Percentiles rank a stretch among this genome's conserved stretches.
Conservation (phyloP, 139 green algal genomes). For the Dunaliella primolecta region DNA sequence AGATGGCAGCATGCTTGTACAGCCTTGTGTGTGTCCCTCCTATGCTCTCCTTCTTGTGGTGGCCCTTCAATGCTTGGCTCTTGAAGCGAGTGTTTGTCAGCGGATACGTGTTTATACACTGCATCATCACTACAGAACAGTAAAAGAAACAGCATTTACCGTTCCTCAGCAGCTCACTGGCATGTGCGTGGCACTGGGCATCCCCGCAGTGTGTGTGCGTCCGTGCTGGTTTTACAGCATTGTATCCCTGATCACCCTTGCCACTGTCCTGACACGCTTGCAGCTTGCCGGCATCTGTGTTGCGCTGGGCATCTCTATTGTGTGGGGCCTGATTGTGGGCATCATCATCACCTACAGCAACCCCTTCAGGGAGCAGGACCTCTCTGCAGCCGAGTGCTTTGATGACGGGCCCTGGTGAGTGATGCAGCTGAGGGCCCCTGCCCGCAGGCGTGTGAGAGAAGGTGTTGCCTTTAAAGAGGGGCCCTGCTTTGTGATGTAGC, state of each 20-base stretch:
- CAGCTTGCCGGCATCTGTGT: not conserved
- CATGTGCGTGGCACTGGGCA: not conserved
- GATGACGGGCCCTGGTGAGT: slow-evolving; percentile 8
- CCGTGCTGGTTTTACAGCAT: no score
- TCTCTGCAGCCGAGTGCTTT: not conserved
- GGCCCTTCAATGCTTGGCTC: not conserved
- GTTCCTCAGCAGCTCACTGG: not conserved
- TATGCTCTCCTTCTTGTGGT: not conserved
- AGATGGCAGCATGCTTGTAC: not conserved
- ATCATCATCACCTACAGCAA: not conserved
- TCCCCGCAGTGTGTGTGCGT: not conserved
- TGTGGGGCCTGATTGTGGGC: not conserved
- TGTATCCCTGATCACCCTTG: no score
- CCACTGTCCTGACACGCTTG: no score
- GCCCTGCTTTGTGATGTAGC: not conserved
- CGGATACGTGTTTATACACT: not conserved
- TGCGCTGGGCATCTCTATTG: not conserved
- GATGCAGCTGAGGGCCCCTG: no score
- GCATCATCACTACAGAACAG: not conserved
- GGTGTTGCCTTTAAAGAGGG: not conserved
- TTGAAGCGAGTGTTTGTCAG: not conserved
- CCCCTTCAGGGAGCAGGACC: not conserved
- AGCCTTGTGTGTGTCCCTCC: not conserved
- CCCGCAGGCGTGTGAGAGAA: not conserved
- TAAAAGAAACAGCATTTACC: not conserved